Percentiles rank a stretch among this genome's conserved stretches.
phyloP scores from a whole-genome alignment of 805 yeast species.

The Candida ponderosae region DNA sequence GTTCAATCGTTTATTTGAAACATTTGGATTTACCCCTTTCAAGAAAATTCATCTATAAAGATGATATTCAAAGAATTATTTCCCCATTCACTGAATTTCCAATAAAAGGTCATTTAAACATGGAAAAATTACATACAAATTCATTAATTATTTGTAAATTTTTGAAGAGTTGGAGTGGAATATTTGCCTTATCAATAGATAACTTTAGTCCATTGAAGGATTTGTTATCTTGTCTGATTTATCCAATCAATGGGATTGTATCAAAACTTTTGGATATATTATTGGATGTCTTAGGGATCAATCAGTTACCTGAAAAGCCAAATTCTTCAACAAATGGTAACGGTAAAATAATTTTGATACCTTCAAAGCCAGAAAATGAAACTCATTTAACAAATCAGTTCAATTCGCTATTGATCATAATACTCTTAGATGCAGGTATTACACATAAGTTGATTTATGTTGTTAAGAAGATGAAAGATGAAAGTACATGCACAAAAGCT shows the following conservation, averaged over 20 bases:
- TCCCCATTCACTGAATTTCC: conserved; percentile 67
- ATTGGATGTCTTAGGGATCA: conserved; percentile 56
- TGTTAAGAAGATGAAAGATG: conserved; percentile 35
- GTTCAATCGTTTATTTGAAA: conserved; percentile 39
- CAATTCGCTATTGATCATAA: conserved; percentile 49
- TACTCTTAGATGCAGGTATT: conserved; percentile 51
- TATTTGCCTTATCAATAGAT: conserved; percentile 53
- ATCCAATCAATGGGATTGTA: conserved; percentile 48
- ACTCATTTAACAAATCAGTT: conserved; percentile 49
- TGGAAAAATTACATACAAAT: conserved; percentile 50
- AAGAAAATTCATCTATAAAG: conserved; percentile 45
- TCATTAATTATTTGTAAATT: conserved; percentile 53
- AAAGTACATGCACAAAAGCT: conserved; percentile 46
- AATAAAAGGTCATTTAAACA: conserved; percentile 35
- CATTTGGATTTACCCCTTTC: conserved; percentile 52
- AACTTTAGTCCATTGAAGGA: conserved; percentile 47
- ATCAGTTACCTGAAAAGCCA: conserved; percentile 31
- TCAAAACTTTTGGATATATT: conserved; percentile 65
- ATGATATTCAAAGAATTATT: conserved; percentile 53
- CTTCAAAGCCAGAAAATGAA: conserved; percentile 32
- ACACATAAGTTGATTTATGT: conserved; percentile 37
- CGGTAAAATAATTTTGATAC: conserved; percentile 12
- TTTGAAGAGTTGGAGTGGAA: conserved; percentile 71
- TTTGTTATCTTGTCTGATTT: conserved; percentile 53
- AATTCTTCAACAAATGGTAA: conserved; percentile 2